Percentiles rank a stretch among this genome's conserved stretches.
phyloP scores from a whole-genome alignment of 768 basidiomycete genomes.

The Pholiota molesta region DNA sequence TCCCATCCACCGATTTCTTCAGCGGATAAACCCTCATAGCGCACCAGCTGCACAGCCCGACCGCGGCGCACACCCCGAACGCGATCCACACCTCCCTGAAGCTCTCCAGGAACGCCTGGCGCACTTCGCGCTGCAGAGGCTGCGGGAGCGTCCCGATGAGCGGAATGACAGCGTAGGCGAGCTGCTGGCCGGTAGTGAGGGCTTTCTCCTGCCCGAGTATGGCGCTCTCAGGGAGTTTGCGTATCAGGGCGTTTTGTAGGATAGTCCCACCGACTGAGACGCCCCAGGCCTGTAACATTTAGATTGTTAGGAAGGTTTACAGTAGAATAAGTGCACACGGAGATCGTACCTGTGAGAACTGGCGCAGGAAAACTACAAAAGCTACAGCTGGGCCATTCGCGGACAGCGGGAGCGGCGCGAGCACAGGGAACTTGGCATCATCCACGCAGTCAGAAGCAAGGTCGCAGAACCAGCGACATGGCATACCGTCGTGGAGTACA shows the following conservation, averaged over 20 bases:
- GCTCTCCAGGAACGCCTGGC: conserved; percentile 12
- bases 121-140: conserved; percentile 16
- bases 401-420: conserved; percentile 9
- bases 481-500: conserved; percentile 21
- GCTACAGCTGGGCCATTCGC: conserved; percentile 9
- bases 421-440: not conserved
- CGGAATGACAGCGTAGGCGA: conserved; percentile 52
- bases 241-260: conserved; percentile 51
- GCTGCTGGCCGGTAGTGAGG: conserved; percentile 29
- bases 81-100: conserved; percentile 18
- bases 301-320: not conserved
- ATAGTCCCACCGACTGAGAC: conserved; percentile 51
- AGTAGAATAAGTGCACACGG: not conserved
- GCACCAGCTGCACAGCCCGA: conserved; percentile 12
- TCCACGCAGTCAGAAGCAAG: not conserved
- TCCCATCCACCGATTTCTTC: conserved; percentile 12
- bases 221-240: conserved; percentile 37
- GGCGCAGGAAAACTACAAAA: conserved; percentile 7
- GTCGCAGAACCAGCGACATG: not conserved
- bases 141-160: conserved; percentile 36
- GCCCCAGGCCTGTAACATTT: conserved; percentile 32
- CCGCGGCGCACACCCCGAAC: conserved; percentile 9
- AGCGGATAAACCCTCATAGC: conserved; percentile 16
- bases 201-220: conserved; percentile 29
- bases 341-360: conserved; percentile 6